Percentiles rank a stretch among this genome's conserved stretches.
These are phyloP conservation scores for Coprinopsis cinerea DNA, from an alignment of 768 basidiomycete genomes.

Conservation along the genomic window DNA sequence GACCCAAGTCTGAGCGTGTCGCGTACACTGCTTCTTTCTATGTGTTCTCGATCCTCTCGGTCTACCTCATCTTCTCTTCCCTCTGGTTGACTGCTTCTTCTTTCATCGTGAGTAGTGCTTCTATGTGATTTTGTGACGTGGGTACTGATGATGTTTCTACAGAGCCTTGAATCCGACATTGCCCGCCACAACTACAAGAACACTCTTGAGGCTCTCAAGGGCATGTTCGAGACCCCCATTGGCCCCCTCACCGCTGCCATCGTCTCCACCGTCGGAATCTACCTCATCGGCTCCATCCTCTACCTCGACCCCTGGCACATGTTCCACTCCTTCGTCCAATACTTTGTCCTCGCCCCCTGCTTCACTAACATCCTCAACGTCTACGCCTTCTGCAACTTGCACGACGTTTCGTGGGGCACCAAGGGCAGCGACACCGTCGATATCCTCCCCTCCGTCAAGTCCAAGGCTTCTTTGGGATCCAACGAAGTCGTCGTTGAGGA, in stretches of 20 bases:
- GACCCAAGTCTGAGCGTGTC: conserved; percentile 82
- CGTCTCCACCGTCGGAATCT: conserved; percentile 84
- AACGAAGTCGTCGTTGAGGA: conserved; percentile 82
- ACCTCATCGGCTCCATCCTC: conserved; percentile 75
- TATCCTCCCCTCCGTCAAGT: conserved; percentile 80
- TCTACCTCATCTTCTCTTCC: conserved; percentile 85
- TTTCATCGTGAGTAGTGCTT: conserved; percentile 48
- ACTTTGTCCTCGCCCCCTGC: conserved; percentile 82
- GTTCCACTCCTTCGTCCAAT: conserved; percentile 90
- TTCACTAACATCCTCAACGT: conserved; percentile 95
- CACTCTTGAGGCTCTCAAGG: conserved; percentile 40
- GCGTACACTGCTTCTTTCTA: conserved; percentile 71
- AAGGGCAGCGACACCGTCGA: conserved; percentile 95
- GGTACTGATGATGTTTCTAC: conserved; percentile 23
- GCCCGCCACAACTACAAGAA: conserved; percentile 30
- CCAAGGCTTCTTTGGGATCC: conserved; percentile 60
- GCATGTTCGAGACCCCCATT: conserved; percentile 70
- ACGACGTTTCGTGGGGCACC: conserved; percentile 93
- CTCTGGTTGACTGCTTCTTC: conserved; percentile 77
- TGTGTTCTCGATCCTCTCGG: conserved; percentile 77
- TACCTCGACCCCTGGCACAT: conserved; percentile 98
- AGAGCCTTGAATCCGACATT: conserved; percentile 38
- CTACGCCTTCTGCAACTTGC: conserved; percentile 95
- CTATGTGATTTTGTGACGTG: background rate
- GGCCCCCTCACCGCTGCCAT: conserved; percentile 82